phyloP scores from a whole-genome alignment of 305 asterid genomes.

The Withania somnifera region DNA sequence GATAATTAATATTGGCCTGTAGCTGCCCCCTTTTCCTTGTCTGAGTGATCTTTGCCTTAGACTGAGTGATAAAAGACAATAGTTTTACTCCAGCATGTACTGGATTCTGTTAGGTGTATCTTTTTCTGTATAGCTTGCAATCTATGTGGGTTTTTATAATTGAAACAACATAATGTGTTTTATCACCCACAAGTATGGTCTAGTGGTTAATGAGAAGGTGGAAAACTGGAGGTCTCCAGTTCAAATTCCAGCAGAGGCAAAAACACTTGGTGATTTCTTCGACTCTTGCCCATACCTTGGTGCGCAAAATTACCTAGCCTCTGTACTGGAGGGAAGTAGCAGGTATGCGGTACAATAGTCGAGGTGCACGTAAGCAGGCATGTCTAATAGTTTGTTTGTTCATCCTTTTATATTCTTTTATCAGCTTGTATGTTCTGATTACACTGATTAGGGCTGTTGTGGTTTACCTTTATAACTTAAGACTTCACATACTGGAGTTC shows the following conservation, averaged over 20 bases:
- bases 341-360: neutral
- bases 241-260: neutral
- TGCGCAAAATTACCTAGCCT: neutral
- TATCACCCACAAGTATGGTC: neutral
- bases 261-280: neutral
- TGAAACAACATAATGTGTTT: neutral
- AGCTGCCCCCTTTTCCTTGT: neutral
- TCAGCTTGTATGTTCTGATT: neutral
- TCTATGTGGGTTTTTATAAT: neutral
- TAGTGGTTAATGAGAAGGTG: neutral
- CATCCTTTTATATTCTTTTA: neutral
- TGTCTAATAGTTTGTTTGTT: neutral
- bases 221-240: neutral
- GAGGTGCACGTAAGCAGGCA: neutral
- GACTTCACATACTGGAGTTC: neutral
- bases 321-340: neutral
- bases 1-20: neutral
- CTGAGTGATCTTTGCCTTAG: neutral
- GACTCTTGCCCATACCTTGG: neutral
- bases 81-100: neutral
- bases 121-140: neutral
- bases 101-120: neutral
- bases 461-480: neutral
- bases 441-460: neutral
- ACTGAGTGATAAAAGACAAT: neutral